Percentiles rank a stretch among this genome's conserved stretches.
These are phyloP conservation scores for Fagus crenata DNA, from an alignment of 306 rosid species.

Conservation along the genomic window DNA sequence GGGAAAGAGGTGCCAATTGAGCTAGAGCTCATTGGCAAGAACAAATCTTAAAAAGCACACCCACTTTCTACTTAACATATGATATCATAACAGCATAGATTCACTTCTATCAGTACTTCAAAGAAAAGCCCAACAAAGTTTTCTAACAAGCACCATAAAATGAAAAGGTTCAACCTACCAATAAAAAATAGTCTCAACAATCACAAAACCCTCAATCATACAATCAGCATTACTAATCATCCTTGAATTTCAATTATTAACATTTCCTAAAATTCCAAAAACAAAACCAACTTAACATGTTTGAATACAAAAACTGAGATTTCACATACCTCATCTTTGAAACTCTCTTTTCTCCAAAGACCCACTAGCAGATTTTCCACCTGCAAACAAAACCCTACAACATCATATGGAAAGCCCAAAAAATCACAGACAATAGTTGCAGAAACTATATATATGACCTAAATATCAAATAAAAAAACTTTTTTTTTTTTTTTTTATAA, in stretches of 20 bases:
- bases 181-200: not conserved
- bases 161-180: not conserved
- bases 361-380: slow-evolving; percentile 27
- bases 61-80: too few species aligned
- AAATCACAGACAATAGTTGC: too few species aligned
- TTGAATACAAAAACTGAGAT: not conserved
- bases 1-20: too few species aligned
- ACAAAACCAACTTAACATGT: not conserved
- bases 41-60: too few species aligned
- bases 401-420: not conserved
- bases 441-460: not conserved
- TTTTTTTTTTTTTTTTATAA: too few species aligned
- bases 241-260: not conserved
- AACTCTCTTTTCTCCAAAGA: slow-evolving; percentile 13
- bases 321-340: slow-evolving; percentile 59
- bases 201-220: not conserved
- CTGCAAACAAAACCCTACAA: slow-evolving; percentile 31
- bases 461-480: not conserved
- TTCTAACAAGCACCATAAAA: not conserved
- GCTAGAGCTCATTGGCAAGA: too few species aligned
- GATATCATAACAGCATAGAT: too few species aligned
- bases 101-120: not conserved
- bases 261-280: not conserved
- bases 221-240: not conserved
- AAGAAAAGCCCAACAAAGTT: not conserved